Evolutionary conservation across 1,284 basidiomycete species (phyloP).

Genomic region (Coniophora puteana): DNA sequence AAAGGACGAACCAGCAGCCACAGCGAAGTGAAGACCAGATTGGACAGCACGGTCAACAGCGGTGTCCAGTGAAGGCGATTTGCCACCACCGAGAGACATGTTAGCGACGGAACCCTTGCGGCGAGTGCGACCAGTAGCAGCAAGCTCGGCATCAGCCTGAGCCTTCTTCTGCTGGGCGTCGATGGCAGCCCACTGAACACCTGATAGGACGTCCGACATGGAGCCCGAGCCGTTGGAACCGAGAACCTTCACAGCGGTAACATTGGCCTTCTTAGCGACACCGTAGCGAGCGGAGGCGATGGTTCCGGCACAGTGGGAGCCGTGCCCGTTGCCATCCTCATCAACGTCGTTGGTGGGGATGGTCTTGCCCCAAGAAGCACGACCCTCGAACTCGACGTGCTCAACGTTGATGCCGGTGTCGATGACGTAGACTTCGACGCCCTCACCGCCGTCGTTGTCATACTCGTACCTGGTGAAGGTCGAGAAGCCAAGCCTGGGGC

Average conservation of each 20-base stretch:
- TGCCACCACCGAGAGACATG: slow-evolving; percentile 97
- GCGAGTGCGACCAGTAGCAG: slow-evolving; percentile 59
- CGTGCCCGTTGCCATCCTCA: slow-evolving; percentile 71
- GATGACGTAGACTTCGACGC: slow-evolving; percentile 85
- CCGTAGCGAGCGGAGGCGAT: slow-evolving; percentile 82
- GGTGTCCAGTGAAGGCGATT: slow-evolving; percentile 83
- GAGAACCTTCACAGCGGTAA: slow-evolving; percentile 97
- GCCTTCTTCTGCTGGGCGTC: slow-evolving; percentile 55
- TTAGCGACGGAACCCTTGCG: slow-evolving; percentile 97
- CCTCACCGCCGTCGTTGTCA: slow-evolving; percentile 75
- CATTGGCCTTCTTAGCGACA: slow-evolving; percentile 90
- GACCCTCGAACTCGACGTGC: slow-evolving; percentile 87
- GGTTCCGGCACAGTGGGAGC: slow-evolving; percentile 84
- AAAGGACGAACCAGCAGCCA: slow-evolving; percentile 79
- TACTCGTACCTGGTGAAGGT: slow-evolving; percentile 91
- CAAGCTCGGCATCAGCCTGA: slow-evolving; percentile 61
- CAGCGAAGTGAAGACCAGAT: slow-evolving; percentile 89
- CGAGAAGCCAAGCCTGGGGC: slow-evolving; percentile 69
- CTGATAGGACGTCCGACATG: slow-evolving; percentile 92
- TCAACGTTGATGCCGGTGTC: slow-evolving; percentile 88
- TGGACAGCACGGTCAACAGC: slow-evolving; percentile 87
- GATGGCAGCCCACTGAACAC: slow-evolving; percentile 82
- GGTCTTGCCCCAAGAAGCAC: slow-evolving; percentile 84
- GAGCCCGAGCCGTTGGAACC: slow-evolving; percentile 92
- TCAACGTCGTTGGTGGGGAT: slow-evolving; percentile 76